Evolutionary conservation across 2,329 filamentous ascomycete genomes (phyloP).

Genomic region (Seiridium cupressi): DNA sequence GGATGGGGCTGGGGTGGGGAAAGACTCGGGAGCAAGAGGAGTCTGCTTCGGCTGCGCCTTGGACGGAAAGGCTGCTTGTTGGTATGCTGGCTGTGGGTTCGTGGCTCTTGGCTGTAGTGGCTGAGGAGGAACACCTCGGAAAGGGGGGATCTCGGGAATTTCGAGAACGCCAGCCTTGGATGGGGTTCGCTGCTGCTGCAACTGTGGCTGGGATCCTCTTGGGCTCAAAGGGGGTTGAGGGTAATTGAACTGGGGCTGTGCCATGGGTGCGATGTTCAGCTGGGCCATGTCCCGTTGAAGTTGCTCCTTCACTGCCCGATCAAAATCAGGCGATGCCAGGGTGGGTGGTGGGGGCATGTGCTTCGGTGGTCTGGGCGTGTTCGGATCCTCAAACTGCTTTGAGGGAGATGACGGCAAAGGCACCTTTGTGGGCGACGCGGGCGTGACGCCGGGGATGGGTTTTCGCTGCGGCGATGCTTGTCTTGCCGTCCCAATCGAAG

Average conservation of each 20-base stretch:
- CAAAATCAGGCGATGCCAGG: conserved; percentile 57
- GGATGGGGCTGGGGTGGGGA: conserved; percentile 55
- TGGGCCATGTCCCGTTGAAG: conserved; percentile 61
- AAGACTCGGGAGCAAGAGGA: conserved; percentile 41
- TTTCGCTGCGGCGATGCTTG: conserved; percentile 61
- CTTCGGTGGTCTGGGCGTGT: conserved; percentile 46
- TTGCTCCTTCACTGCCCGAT: conserved; percentile 59
- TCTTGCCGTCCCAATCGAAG: conserved; percentile 46
- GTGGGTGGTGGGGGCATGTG: conserved; percentile 45
- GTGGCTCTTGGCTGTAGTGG: conserved; percentile 21
- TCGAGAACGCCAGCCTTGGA: conserved; percentile 40
- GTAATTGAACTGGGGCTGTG: conserved; percentile 15
- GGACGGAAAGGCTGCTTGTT: conserved; percentile 51
- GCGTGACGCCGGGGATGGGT: conserved; percentile 38
- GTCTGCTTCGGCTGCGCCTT: conserved; percentile 52
- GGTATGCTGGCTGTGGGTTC: conserved; percentile 26
- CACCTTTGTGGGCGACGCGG: conserved; percentile 56
- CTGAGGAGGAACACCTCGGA: conserved; percentile 37
- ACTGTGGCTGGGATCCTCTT: conserved; percentile 31
- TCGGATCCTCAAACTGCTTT: conserved; percentile 38
- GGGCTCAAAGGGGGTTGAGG: conserved; percentile 19
- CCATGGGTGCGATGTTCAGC: conserved; percentile 46
- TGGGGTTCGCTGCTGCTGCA: conserved; percentile 28
- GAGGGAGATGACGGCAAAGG: conserved; percentile 60
- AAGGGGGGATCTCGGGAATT: conserved; percentile 56